Conservation (phyloP, 768 basidiomycete species). For the Clitopilus passeckerianus region DNA sequence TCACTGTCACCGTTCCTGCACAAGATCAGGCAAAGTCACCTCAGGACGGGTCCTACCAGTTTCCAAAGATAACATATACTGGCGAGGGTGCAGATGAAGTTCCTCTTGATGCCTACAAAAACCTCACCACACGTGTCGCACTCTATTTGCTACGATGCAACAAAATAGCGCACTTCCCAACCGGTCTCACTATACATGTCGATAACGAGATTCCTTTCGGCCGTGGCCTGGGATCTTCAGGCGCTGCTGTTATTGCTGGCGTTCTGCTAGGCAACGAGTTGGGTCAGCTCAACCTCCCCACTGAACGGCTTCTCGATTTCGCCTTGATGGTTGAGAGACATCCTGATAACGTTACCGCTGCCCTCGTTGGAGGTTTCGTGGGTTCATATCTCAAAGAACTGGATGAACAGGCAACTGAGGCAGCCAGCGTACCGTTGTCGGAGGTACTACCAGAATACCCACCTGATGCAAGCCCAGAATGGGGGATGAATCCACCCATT, state of each 20-base stretch:
- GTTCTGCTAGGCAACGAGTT: constrained; percentile 87
- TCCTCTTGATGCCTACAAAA: constrained; percentile 93
- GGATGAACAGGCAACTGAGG: constrained; percentile 72
- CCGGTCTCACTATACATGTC: constrained; percentile 67
- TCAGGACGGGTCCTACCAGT: constrained; percentile 26
- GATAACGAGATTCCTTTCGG: constrained; percentile 97
- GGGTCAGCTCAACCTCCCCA: constrained; percentile 65
- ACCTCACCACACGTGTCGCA: constrained; percentile 94
- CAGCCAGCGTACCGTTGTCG: constrained; percentile 87
- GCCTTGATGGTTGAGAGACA: constrained; percentile 99
- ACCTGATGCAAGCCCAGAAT: constrained; percentile 83
- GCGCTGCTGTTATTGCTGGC: constrained; percentile 98
- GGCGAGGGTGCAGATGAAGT: constrained; percentile 92
- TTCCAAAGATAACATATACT: constrained; percentile 68
- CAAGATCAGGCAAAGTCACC: constrained; percentile 7
- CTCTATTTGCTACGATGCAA: constrained; percentile 97
- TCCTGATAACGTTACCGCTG: constrained; percentile 98
- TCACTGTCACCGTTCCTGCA: constrained; percentile 49
- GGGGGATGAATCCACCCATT: constrained; percentile 84
- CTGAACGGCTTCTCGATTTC: constrained; percentile 81
- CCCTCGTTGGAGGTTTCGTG: constrained; percentile 94
- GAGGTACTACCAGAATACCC: constrained; percentile 98
- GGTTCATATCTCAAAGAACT: constrained; percentile 94
- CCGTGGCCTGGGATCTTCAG: constrained; percentile 94
- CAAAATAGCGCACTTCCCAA: constrained; percentile 67